Conservation (phyloP, 805 yeast species). For the Candida golubevii region DNA sequence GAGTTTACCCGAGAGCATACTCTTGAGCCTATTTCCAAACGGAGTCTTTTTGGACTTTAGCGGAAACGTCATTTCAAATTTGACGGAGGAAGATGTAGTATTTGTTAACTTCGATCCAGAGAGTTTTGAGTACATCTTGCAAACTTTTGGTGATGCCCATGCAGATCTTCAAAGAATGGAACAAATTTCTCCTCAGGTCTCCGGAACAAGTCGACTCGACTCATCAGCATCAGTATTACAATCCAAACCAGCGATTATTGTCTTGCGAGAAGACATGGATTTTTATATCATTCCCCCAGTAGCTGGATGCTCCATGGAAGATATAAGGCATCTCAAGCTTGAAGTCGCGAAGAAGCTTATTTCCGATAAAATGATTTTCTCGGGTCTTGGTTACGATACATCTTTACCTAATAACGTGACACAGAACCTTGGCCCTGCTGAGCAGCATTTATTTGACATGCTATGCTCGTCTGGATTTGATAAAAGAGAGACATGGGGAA, state of each 20-base stretch:
- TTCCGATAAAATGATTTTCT: slow-evolving; percentile 58
- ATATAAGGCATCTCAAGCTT: slow-evolving; percentile 64
- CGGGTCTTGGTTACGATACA: slow-evolving; percentile 65
- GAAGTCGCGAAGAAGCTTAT: slow-evolving; percentile 68
- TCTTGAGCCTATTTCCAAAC: slow-evolving; percentile 83
- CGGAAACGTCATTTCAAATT: slow-evolving; percentile 73
- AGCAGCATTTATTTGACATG: slow-evolving; percentile 92
- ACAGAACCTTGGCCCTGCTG: slow-evolving; percentile 76
- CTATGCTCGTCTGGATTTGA: slow-evolving; percentile 83
- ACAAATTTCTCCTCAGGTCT: slow-evolving; percentile 31
- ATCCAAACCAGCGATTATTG: slow-evolving; percentile 85
- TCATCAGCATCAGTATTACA: slow-evolving; percentile 60
- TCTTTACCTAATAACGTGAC: slow-evolving; percentile 28
- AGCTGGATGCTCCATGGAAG: slow-evolving; percentile 49
- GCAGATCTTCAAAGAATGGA: slow-evolving; percentile 40
- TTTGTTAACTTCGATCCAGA: slow-evolving; percentile 81
- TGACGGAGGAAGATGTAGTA: slow-evolving; percentile 77
- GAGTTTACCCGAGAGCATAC: slow-evolving; percentile 85
- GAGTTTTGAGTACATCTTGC: slow-evolving; percentile 80
- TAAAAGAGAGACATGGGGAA: slow-evolving; percentile 74
- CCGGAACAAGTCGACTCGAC: slow-evolving; percentile 17
- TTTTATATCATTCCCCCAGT: slow-evolving; percentile 84
- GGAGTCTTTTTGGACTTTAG: slow-evolving; percentile 78
- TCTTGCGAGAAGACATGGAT: slow-evolving; percentile 89
- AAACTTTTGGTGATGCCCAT: slow-evolving; percentile 66